Evolutionary conservation across 202 grass and related monocot species (phyloP).

Genomic region (Thinopyrum obtusiflorum): DNA sequence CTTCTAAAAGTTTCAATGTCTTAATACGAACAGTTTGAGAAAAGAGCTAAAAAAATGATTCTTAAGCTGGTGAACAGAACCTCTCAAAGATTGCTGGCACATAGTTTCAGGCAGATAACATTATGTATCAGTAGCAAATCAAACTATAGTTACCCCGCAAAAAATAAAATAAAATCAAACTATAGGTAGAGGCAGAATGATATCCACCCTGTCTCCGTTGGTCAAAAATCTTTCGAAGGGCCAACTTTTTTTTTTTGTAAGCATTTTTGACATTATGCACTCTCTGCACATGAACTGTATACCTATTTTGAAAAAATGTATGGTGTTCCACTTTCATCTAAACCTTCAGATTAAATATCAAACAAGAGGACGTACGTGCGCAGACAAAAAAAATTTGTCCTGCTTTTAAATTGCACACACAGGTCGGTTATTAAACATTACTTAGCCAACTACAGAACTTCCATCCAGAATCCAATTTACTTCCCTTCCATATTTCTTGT

Average conservation of each 20-base stretch:
- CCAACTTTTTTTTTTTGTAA: neutral
- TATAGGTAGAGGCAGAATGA: too few relatives aligned
- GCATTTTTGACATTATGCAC: neutral
- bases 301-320: neutral
- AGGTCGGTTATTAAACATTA: neutral
- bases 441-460: neutral
- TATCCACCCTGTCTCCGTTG: neutral
- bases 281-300: neutral
- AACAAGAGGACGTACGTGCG: neutral
- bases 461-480: slow-evolving; percentile 14
- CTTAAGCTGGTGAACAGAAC: neutral
- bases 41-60: neutral
- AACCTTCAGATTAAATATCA: neutral
- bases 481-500: slow-evolving; percentile 47
- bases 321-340: neutral
- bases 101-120: too few relatives aligned
- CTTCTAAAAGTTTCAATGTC: neutral
- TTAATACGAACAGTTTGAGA: neutral
- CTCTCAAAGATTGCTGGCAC: neutral
- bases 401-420: neutral
- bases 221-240: neutral
- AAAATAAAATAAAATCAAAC: too few relatives aligned
- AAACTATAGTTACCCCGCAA: too few relatives aligned
- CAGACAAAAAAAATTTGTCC: neutral
- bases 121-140: too few relatives aligned